These are phyloP conservation scores for Grifola frondosa DNA, from an alignment of 1,284 basidiomycete genomes.

Conservation along the genomic window DNA sequence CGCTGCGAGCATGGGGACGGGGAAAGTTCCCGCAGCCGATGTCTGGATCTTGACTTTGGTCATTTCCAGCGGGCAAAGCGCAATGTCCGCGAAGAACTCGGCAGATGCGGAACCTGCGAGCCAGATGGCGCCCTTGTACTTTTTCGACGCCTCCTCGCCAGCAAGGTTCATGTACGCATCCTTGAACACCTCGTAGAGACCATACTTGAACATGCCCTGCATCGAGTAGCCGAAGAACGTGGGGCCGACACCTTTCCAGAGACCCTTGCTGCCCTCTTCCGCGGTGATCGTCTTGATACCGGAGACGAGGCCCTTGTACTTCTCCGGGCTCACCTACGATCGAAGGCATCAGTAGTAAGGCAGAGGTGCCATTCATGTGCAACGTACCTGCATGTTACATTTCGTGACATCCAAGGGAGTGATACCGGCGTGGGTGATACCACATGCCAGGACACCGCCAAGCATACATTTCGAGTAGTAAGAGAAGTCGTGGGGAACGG, in stretches of 20 bases:
- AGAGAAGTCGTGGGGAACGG: constrained; percentile 68
- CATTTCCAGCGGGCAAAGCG: constrained; percentile 82
- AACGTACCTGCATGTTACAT: constrained; percentile 91
- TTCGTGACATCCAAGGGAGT: constrained; percentile 95
- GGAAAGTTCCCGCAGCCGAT: constrained; percentile 70
- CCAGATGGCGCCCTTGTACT: constrained; percentile 95
- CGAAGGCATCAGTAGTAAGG: neutral
- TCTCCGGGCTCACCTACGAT: constrained; percentile 73
- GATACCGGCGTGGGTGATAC: constrained; percentile 91
- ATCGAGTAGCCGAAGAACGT: constrained; percentile 93
- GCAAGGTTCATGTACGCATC: constrained; percentile 84
- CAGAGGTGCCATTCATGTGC: neutral
- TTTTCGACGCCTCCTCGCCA: constrained; percentile 79
- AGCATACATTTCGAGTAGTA: constrained; percentile 84
- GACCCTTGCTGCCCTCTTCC: constrained; percentile 81
- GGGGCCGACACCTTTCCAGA: constrained; percentile 93
- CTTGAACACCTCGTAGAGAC: constrained; percentile 97
- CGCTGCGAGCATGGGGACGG: constrained; percentile 68
- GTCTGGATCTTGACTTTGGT: constrained; percentile 87
- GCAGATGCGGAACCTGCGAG: constrained; percentile 91
- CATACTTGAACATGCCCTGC: constrained; percentile 97
- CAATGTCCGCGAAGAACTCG: constrained; percentile 94
- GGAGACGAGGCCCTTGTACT: constrained; percentile 75
- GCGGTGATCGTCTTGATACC: constrained; percentile 76
- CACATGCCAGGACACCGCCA: constrained; percentile 91